Percentiles rank a stretch among this genome's conserved stretches.
These are phyloP conservation scores for Penicillium psychrofluorescens DNA, from an alignment of 495 filamentous ascomycete species.

Conservation along the genomic window DNA sequence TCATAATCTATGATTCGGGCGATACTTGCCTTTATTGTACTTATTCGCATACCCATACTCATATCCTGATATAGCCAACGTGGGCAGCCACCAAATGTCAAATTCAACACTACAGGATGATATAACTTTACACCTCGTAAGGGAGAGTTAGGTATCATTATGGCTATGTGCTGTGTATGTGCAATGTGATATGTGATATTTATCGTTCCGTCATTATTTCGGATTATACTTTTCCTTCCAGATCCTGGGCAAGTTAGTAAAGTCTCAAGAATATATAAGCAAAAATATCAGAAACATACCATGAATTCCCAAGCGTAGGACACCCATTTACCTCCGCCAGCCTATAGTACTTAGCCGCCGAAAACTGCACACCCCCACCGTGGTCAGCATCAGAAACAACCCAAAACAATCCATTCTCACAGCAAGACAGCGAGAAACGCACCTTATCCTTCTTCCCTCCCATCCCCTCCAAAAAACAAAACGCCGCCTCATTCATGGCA, in stretches of 20 bases:
- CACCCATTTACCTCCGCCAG: slow-evolving; percentile 82
- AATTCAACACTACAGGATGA: too few relatives aligned
- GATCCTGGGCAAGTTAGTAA: slow-evolving; percentile 55
- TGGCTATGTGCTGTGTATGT: background rate
- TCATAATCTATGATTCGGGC: too few relatives aligned
- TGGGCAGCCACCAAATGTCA: too few relatives aligned
- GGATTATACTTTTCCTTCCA: slow-evolving; percentile 95
- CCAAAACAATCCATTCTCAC: too few relatives aligned
- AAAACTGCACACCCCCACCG: slow-evolving; percentile 46
- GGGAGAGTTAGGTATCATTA: background rate
- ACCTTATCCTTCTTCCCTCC: slow-evolving; percentile 97
- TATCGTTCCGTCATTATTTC: slow-evolving; percentile 27
- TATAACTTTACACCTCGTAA: slow-evolving; percentile 34
- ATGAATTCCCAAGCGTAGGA: slow-evolving; percentile 89
- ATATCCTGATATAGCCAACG: too few relatives aligned
- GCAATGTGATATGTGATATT: background rate
- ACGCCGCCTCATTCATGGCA: slow-evolving; percentile 94
- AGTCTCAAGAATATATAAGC: slow-evolving; percentile 9
- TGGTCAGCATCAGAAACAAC: slow-evolving; percentile 1
- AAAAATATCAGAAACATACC: slow-evolving; percentile 54
- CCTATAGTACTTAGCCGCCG: slow-evolving; percentile 87
- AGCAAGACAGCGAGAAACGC: slow-evolving; percentile 25
- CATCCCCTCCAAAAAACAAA: slow-evolving; percentile 94
- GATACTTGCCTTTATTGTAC: too few relatives aligned
- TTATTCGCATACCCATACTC: too few relatives aligned